phyloP scores from a whole-genome alignment of 495 filamentous ascomycete species.

The Neurospora sp. region DNA sequence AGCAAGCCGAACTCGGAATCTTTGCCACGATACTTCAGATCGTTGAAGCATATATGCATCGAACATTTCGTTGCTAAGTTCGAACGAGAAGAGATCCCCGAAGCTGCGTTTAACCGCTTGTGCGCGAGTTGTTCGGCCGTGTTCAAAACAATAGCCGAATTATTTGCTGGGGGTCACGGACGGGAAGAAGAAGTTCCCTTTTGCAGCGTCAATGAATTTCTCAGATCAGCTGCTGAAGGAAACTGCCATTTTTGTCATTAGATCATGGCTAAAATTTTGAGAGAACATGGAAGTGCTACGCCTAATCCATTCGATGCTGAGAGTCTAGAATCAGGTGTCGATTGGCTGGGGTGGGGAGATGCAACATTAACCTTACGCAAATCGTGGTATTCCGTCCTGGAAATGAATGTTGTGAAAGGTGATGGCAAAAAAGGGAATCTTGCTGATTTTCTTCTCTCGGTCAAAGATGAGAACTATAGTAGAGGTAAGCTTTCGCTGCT shows the following conservation, averaged over 20 bases:
- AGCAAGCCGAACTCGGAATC: background rate
- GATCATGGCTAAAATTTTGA: too few relatives aligned
- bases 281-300: background rate
- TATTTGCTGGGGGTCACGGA: too few relatives aligned
- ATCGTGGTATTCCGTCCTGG: too few relatives aligned
- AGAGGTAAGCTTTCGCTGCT: too few relatives aligned
- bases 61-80: background rate
- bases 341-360: background rate
- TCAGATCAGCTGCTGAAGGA: too few relatives aligned
- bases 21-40: background rate
- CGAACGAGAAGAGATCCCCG: background rate
- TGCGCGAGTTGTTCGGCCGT: background rate
- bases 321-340: too few relatives aligned
- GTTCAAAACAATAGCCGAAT: background rate
- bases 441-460: rapidly evolving
- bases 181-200: too few relatives aligned
- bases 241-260: too few relatives aligned
- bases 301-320: background rate
- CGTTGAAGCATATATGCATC: background rate
- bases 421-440: too few relatives aligned
- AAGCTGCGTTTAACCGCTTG: background rate
- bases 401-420: too few relatives aligned
- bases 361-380: background rate
- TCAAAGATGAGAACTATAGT: background rate
- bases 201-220: too few relatives aligned